Evolutionary conservation across 192 early-diverging fungal species (phyloP).

Genomic region (Helicostylum pulchrum): DNA sequence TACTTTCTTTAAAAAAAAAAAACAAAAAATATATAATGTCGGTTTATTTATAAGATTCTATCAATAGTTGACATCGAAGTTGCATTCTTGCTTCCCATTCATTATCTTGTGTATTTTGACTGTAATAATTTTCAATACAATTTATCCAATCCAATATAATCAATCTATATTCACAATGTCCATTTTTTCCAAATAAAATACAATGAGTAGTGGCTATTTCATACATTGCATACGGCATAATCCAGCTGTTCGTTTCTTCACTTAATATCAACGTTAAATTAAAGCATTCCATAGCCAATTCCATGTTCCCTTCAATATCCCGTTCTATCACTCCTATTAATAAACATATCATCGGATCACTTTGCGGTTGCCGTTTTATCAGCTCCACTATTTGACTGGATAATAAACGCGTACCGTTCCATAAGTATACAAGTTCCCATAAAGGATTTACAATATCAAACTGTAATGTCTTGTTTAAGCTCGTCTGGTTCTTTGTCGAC

Average conservation of each 20-base stretch:
- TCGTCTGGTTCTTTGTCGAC: background rate
- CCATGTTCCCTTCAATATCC: background rate
- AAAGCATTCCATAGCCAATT: conserved; percentile 4
- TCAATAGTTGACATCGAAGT: conserved; percentile 9
- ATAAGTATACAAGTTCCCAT: conserved; percentile 38
- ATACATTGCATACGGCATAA: conserved; percentile 8
- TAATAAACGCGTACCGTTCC: conserved; percentile 30
- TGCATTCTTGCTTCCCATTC: conserved; percentile 11
- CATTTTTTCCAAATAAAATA: background rate
- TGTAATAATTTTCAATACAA: conserved; percentile 5
- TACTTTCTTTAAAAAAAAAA: too few species aligned
- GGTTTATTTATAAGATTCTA: conserved; percentile 6
- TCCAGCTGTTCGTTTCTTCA: background rate
- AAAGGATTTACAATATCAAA: conserved; percentile 31
- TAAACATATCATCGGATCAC: background rate
- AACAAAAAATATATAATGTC: conserved; percentile 17
- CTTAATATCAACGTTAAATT: background rate
- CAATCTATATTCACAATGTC: background rate
- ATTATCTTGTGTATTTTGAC: conserved; percentile 1
- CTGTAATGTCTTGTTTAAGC: background rate
- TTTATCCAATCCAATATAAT: conserved; percentile 1
- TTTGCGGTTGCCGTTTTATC: too few species aligned
- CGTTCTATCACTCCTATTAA: conserved; percentile 4
- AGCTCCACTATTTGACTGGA: too few species aligned
- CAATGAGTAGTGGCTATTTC: conserved; percentile 12